Percentiles rank a stretch among this genome's conserved stretches.
Evolutionary conservation across 495 filamentous ascomycete genomes (phyloP).

Genomic region (Parathielavia hyrcaniae): DNA sequence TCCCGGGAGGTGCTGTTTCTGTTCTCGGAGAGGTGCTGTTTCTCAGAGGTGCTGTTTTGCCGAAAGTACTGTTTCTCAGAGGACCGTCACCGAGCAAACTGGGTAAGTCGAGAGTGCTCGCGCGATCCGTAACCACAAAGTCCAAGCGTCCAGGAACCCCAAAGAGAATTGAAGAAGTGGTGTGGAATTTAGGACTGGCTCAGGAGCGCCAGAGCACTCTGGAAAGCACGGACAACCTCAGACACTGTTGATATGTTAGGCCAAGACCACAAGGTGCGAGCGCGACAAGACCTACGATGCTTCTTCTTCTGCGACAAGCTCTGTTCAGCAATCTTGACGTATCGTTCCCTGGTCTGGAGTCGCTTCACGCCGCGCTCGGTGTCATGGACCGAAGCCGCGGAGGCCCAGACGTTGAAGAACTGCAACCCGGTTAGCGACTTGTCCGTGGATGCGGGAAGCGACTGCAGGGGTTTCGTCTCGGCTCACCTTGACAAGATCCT

Average conservation of each 20-base stretch:
- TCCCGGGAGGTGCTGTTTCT: too few species aligned
- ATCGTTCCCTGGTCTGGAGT: conserved; percentile 67
- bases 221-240: conserved; percentile 73
- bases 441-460: not conserved
- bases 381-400: conserved; percentile 59
- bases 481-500: conserved; percentile 55
- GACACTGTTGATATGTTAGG: conserved; percentile 45
- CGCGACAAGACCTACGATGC: conserved; percentile 53
- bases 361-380: conserved; percentile 66
- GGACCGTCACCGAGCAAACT: too few species aligned
- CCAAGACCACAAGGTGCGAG: not conserved
- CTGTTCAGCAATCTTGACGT: conserved; percentile 64
- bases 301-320: conserved; percentile 62
- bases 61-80: too few species aligned
- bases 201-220: conserved; percentile 67
- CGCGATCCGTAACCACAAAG: not conserved
- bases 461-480: not conserved
- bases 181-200: conserved; percentile 30
- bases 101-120: too few species aligned
- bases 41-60: not conserved
- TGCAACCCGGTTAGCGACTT: conserved; percentile 25
- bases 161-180: not conserved
- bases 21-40: too few species aligned
- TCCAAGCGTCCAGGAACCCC: not conserved
- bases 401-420: conserved; percentile 67